These are phyloP conservation scores for Mycena leptocephala DNA, from an alignment of 768 basidiomycete genomes.

Conservation along the genomic window DNA sequence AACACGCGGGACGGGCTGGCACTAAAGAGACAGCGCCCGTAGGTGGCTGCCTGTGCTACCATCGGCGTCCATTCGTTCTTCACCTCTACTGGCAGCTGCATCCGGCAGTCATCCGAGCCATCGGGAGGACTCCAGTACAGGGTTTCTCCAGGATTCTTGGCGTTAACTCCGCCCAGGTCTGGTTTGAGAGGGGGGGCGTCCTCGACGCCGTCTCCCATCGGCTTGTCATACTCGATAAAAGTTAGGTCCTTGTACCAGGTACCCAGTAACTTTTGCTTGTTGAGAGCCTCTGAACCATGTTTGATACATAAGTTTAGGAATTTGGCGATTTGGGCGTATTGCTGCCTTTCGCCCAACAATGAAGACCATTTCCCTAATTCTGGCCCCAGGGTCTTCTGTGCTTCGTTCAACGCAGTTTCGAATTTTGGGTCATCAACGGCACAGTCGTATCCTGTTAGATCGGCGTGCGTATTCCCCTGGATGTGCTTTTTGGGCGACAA, in stretches of 20 bases:
- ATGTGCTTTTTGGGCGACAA: background rate
- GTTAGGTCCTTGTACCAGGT: background rate
- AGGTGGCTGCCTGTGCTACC: slow-evolving; percentile 30
- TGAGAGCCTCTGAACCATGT: background rate
- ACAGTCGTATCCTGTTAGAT: background rate
- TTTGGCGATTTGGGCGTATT: background rate
- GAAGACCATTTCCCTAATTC: background rate
- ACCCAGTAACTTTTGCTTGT: background rate
- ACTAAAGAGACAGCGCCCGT: slow-evolving; percentile 24
- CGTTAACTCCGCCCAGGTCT: background rate
- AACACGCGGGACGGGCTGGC: slow-evolving; percentile 28
- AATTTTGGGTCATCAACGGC: background rate
- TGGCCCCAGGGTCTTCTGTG: background rate
- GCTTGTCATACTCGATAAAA: background rate
- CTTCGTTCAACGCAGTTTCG: background rate
- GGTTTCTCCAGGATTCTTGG: background rate
- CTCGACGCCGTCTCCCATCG: background rate
- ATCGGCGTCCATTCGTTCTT: slow-evolving; percentile 29
- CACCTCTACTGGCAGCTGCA: slow-evolving; percentile 34
- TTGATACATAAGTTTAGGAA: background rate
- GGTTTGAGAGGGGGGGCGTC: background rate
- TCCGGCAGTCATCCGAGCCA: background rate
- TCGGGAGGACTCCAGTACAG: background rate
- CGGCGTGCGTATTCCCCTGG: background rate
- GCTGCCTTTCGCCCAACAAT: background rate